A percentile compares a stretch with the other conserved stretches of the same genome.
These are phyloP conservation scores for Psilocybe mexicana DNA, from an alignment of 1,284 basidiomycete genomes.

Conservation along the genomic window DNA sequence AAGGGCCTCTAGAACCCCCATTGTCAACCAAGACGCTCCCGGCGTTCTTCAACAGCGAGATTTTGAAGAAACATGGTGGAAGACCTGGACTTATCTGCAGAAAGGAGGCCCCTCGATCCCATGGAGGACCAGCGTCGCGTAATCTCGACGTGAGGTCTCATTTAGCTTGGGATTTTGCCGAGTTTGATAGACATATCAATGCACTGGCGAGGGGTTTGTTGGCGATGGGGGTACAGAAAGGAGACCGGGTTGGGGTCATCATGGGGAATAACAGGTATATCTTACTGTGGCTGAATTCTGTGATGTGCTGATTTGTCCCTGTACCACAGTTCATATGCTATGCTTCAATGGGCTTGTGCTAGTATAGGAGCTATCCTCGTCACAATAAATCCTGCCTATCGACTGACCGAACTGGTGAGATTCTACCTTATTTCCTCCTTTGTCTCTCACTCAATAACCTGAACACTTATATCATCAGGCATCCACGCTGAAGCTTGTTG, in stretches of 20 bases:
- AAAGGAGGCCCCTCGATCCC: slow-evolving; percentile 56
- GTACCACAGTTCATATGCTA: slow-evolving; percentile 65
- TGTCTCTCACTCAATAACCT: not conserved
- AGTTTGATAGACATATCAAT: slow-evolving; percentile 68
- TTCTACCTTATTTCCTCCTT: not conserved
- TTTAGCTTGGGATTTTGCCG: slow-evolving; percentile 74
- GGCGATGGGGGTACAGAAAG: slow-evolving; percentile 69
- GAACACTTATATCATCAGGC: slow-evolving; percentile 39
- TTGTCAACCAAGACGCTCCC: slow-evolving; percentile 64
- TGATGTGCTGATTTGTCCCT: not conserved
- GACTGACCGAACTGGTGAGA: slow-evolving; percentile 56
- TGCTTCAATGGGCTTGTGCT: slow-evolving; percentile 83
- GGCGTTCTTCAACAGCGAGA: slow-evolving; percentile 58
- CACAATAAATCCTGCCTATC: slow-evolving; percentile 83
- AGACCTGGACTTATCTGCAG: slow-evolving; percentile 69
- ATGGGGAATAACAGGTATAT: slow-evolving; percentile 80
- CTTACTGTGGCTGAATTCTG: not conserved
- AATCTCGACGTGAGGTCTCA: slow-evolving; percentile 51
- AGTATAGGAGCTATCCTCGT: slow-evolving; percentile 79
- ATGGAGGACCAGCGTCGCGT: slow-evolving; percentile 56
- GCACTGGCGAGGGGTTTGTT: slow-evolving; percentile 74
- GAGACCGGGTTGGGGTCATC: slow-evolving; percentile 78
- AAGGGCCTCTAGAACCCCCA: slow-evolving; percentile 62
- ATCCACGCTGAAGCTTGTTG: slow-evolving; percentile 62
- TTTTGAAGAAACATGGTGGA: slow-evolving; percentile 50